phyloP scores from a whole-genome alignment of 352 stramenopile genomes.

The Globisporangium parvum region DNA sequence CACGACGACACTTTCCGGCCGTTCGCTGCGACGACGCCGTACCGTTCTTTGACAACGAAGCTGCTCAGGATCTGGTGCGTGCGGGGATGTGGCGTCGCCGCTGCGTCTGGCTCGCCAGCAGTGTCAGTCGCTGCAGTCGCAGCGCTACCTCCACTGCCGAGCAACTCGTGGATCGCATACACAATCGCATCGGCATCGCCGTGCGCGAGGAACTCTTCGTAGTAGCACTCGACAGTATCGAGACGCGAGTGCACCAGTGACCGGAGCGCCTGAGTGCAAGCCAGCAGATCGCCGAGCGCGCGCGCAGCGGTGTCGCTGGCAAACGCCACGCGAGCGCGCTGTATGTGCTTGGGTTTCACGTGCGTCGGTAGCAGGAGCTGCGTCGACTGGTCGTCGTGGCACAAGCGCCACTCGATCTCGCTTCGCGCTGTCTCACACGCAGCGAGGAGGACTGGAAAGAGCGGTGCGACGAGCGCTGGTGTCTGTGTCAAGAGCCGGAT shows the following conservation, averaged over 20 bases:
- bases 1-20: conserved; percentile 18
- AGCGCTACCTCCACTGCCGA: not conserved
- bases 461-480: conserved; percentile 26
- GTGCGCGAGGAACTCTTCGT: conserved; percentile 30
- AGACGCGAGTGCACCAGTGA: conserved; percentile 16
- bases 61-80: conserved; percentile 33
- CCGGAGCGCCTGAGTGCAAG: conserved; percentile 19
- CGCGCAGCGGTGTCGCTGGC: conserved; percentile 4
- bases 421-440: conserved; percentile 24
- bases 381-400: conserved; percentile 17
- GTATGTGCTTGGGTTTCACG: conserved; percentile 48
- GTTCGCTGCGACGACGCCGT: conserved; percentile 16
- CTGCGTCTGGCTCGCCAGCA: conserved; percentile 1
- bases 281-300: conserved; percentile 20
- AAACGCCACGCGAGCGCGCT: conserved; percentile 24
- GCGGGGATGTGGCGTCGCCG: no score
- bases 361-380: conserved; percentile 29
- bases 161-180: conserved; percentile 22
- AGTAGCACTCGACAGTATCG: conserved; percentile 29
- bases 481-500: conserved; percentile 36
- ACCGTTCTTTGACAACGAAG: conserved; percentile 29
- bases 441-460: conserved; percentile 44
- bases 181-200: conserved; percentile 46
- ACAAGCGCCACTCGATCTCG: conserved; percentile 51
- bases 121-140: conserved; percentile 3